Evolutionary conservation across 2,329 filamentous ascomycete species (phyloP).

Genomic region (Lojkania enalia): DNA sequence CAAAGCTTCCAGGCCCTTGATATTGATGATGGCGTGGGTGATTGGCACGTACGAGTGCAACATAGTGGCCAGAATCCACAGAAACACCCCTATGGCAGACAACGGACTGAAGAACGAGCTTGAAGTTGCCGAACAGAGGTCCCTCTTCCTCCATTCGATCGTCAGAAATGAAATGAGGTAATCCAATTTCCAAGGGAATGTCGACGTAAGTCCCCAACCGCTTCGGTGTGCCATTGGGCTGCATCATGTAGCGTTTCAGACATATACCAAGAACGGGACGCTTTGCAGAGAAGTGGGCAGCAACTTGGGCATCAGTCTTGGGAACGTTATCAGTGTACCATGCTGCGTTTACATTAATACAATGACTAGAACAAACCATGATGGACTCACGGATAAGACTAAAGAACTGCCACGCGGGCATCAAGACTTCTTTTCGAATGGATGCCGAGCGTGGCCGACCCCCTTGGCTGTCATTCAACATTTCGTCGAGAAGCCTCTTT

Average conservation of each 20-base stretch:
- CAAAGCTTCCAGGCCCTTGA: conserved; percentile 44
- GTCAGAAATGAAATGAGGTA: conserved; percentile 89
- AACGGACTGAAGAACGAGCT: conserved; percentile 85
- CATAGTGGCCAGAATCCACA: conserved; percentile 87
- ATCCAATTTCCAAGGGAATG: conserved; percentile 79
- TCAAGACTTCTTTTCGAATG: conserved; percentile 78
- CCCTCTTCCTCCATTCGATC: conserved; percentile 69
- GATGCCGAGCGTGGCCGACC: conserved; percentile 44
- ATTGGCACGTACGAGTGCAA: conserved; percentile 80
- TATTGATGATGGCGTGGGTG: conserved; percentile 27
- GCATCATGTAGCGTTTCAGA: conserved; percentile 84
- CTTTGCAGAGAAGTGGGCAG: conserved; percentile 80
- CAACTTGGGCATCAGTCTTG: conserved; percentile 75
- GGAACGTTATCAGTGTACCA: conserved; percentile 78
- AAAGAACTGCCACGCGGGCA: conserved; percentile 98
- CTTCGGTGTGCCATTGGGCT: conserved; percentile 66
- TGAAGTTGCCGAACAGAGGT: conserved; percentile 82
- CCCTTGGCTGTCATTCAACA: conserved; percentile 37
- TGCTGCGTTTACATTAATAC: conserved; percentile 55
- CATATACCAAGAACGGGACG: conserved; percentile 90
- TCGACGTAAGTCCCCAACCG: conserved; percentile 84
- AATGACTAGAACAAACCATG: conserved; percentile 7
- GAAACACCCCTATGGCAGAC: conserved; percentile 90
- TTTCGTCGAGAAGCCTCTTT: conserved; percentile 51
- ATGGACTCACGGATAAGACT: conserved; percentile 77